Percentiles rank a stretch among this genome's conserved stretches.
Evolutionary conservation across 768 basidiomycete genomes (phyloP).

Genomic region (Boletus huronensis): DNA sequence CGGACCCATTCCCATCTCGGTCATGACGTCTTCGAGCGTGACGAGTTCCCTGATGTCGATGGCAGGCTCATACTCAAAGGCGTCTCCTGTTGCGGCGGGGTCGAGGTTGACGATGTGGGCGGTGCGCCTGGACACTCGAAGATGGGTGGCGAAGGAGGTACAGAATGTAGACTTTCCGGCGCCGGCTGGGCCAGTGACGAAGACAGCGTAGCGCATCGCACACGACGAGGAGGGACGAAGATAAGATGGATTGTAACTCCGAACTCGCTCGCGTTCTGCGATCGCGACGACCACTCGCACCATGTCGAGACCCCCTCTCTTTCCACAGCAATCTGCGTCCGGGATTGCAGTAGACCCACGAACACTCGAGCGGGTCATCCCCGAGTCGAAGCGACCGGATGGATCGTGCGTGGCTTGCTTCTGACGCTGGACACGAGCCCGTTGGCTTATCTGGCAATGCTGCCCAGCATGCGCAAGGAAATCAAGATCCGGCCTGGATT

Average conservation of each 20-base stretch:
- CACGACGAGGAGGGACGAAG: constrained; percentile 3
- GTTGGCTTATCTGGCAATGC: constrained; percentile 4
- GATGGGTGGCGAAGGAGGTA: constrained; percentile 82
- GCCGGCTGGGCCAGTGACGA: constrained; percentile 94
- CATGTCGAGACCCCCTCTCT: constrained; percentile 77
- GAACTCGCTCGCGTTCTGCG: constrained; percentile 13
- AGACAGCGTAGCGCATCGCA: constrained; percentile 81
- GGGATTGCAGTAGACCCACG: constrained; percentile 85
- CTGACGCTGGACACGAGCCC: constrained; percentile 5
- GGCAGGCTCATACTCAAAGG: constrained; percentile 88
- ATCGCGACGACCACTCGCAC: neutral
- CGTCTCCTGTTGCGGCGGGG: constrained; percentile 82
- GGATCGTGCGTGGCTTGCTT: constrained; percentile 58
- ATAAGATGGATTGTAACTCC: constrained; percentile 31
- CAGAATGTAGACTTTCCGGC: constrained; percentile 98
- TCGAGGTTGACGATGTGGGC: constrained; percentile 97
- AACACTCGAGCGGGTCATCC: constrained; percentile 85
- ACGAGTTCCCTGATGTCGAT: constrained; percentile 95
- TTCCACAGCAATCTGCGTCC: constrained; percentile 64
- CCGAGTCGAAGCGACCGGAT: constrained; percentile 76
- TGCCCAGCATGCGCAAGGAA: constrained; percentile 76
- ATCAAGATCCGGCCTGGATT: constrained; percentile 88
- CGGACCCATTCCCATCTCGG: constrained; percentile 90
- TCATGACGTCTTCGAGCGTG: constrained; percentile 93
- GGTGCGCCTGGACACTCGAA: constrained; percentile 73